Percentiles rank a stretch among this genome's conserved stretches.
These are phyloP conservation scores for Globisporangium cylindrosporum DNA, from an alignment of 352 stramenopile genomes.

Conservation along the genomic window DNA sequence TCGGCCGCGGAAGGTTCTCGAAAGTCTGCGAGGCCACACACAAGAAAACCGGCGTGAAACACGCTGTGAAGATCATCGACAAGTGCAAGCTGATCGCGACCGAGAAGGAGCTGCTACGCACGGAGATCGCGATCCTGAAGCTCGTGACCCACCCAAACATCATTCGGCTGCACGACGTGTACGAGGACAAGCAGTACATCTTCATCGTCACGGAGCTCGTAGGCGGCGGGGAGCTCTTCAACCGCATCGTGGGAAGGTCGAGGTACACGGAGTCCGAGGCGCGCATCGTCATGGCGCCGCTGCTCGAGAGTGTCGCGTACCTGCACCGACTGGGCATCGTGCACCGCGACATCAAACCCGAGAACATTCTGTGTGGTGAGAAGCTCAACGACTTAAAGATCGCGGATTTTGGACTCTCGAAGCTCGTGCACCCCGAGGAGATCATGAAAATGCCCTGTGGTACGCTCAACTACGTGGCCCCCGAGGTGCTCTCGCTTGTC, in stretches of 20 bases:
- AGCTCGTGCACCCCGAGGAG: constrained; percentile 90
- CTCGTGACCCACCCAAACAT: constrained; percentile 90
- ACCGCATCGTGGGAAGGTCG: constrained; percentile 90
- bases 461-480: constrained; percentile 93
- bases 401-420: constrained; percentile 92
- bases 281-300: constrained; percentile 79
- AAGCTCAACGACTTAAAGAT: constrained; percentile 88
- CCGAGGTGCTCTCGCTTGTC: constrained; percentile 86
- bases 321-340: constrained; percentile 91
- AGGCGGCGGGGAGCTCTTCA: constrained; percentile 95
- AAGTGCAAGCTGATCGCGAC: constrained; percentile 85
- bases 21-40: constrained; percentile 81
- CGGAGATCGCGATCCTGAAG: constrained; percentile 93
- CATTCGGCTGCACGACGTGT: constrained; percentile 87
- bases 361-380: constrained; percentile 89
- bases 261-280: constrained; percentile 89
- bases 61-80: constrained; percentile 93
- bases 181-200: constrained; percentile 91
- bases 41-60: constrained; percentile 57
- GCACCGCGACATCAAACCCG: constrained; percentile 86
- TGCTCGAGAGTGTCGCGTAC: constrained; percentile 90
- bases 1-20: constrained; percentile 89
- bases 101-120: constrained; percentile 89
- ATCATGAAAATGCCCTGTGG: constrained; percentile 93
- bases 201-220: constrained; percentile 99